Base-by-base conservation (phyloP, 257 asterid species). In the Plantago major region DNA sequence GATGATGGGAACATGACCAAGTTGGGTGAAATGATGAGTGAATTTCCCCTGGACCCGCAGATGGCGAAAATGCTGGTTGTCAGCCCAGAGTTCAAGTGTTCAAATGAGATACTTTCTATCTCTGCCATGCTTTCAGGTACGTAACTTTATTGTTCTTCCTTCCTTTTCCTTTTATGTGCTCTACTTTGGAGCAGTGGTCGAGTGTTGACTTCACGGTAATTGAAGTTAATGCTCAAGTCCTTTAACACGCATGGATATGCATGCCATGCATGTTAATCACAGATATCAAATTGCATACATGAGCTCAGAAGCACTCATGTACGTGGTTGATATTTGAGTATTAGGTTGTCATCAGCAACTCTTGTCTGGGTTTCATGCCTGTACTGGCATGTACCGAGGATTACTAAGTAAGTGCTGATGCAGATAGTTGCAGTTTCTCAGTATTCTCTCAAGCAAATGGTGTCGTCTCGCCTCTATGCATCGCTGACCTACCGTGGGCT, bases 401-500 rank as follows among this genome's bases (percentile, higher is more conserved):
- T 83, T 80, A 83, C 81, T 85, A 80, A 88, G 97, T 79, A 78
- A 82, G 86, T 92, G 99, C 97, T 91, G 98, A 88, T 91, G 95
- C 89, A 88, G 92, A 79, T 92, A 92, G 97, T 92, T 92, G 84
- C 99, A 92, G 95, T 91, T 87, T 89, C 93, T 92, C 96, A 89
- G 97, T 89, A 81, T 92, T 88, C 89, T 89, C 87, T 85, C 91
- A 82, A 89, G 99, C 89, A 86, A 82, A 86, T 89, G 98, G 86
- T 88, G 85, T 87, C 84, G 78, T 86, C 94, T 88, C 84, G 95
- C 97, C 95, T 88, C 83, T 88, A 82, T 88, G 87, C 93, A 85
- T 92, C 97, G 97, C 97, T 92, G 97, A 89, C 99, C 97, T 86
- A 74, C 97, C 84, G 77, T 87, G 99, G 99, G 84, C 97, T 95